These are phyloP conservation scores for Staphylotrichum tortipilum DNA, from an alignment of 495 filamentous ascomycete species.

Conservation along the genomic window DNA sequence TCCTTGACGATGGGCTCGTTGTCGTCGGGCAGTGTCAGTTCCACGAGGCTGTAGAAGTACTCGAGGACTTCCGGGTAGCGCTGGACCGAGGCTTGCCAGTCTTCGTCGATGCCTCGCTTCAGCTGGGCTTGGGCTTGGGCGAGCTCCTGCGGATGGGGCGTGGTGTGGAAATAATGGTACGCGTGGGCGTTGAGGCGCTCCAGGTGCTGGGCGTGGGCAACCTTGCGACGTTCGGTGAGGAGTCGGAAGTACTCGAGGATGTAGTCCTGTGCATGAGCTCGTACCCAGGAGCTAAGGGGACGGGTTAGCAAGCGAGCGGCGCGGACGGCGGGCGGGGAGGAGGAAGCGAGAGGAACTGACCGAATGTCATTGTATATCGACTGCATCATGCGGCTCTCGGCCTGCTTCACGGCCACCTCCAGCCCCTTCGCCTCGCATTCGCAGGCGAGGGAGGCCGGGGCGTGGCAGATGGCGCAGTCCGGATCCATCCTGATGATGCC, in stretches of 20 bases:
- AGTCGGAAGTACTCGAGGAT: constrained; percentile 60
- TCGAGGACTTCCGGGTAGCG: constrained; percentile 66
- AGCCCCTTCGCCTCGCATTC: constrained; percentile 63
- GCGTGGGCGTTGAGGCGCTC: constrained; percentile 49
- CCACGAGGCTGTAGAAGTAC: constrained; percentile 60
- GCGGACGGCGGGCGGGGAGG: background rate
- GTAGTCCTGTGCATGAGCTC: constrained; percentile 58
- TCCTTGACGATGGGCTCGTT: constrained; percentile 46
- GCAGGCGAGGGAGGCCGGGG: constrained; percentile 52
- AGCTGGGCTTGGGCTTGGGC: constrained; percentile 49
- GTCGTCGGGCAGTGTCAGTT: constrained; percentile 49
- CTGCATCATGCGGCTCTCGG: constrained; percentile 55
- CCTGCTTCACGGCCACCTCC: constrained; percentile 56
- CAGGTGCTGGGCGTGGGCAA: constrained; percentile 46
- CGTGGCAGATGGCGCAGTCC: constrained; percentile 63
- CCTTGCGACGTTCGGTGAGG: constrained; percentile 52
- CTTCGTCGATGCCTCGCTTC: constrained; percentile 62
- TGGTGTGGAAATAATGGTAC: constrained; percentile 47
- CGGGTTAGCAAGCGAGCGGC: constrained; percentile 14
- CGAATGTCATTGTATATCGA: constrained; percentile 55
- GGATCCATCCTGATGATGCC: constrained; percentile 53
- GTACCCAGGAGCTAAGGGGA: constrained; percentile 53
- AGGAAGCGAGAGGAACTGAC: constrained; percentile 33
- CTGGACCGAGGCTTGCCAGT: constrained; percentile 61
- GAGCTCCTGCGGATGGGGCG: constrained; percentile 50